Conservation (phyloP, 2,329 filamentous ascomycete genomes). For the Talaromyces verruculosus region DNA sequence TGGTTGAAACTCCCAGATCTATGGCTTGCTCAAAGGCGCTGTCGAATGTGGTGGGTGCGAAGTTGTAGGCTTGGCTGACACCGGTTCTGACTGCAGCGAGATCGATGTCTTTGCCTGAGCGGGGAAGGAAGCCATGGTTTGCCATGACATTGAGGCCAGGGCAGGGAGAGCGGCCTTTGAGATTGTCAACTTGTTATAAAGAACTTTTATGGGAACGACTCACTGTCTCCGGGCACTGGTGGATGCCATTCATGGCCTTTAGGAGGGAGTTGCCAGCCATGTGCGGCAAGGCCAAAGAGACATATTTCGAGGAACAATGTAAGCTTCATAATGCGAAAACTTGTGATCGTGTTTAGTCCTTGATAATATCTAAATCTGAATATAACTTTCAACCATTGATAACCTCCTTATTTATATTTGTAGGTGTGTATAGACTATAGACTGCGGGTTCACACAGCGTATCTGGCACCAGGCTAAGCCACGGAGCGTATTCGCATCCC, state of each 20-base stretch:
- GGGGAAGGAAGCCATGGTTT: constrained; percentile 34
- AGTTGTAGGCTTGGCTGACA: constrained; percentile 16
- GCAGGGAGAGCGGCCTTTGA: constrained; percentile 28
- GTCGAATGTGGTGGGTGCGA: constrained; percentile 11
- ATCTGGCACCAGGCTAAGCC: background rate
- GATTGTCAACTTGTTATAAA: background rate
- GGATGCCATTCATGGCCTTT: constrained; percentile 19
- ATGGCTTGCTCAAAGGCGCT: constrained; percentile 12
- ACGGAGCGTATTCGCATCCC: background rate
- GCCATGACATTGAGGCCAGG: constrained; percentile 37
- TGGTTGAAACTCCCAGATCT: constrained; percentile 11
- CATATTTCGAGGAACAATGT: background rate
- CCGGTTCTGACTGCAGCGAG: constrained; percentile 5
- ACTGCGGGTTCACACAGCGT: background rate
- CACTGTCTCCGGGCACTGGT: constrained; percentile 14
- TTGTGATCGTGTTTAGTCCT: background rate
- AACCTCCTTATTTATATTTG: background rate
- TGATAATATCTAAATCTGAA: background rate
- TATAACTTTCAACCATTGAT: background rate
- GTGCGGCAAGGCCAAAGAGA: constrained; percentile 1
- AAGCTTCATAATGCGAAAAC: constrained; percentile 6
- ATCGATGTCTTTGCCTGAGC: constrained; percentile 30
- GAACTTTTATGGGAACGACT: background rate
- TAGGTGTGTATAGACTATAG: background rate
- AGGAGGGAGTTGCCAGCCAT: background rate